These are phyloP conservation scores for Pythium aphanidermatum DNA, from an alignment of 352 stramenopile species.

Conservation along the genomic window DNA sequence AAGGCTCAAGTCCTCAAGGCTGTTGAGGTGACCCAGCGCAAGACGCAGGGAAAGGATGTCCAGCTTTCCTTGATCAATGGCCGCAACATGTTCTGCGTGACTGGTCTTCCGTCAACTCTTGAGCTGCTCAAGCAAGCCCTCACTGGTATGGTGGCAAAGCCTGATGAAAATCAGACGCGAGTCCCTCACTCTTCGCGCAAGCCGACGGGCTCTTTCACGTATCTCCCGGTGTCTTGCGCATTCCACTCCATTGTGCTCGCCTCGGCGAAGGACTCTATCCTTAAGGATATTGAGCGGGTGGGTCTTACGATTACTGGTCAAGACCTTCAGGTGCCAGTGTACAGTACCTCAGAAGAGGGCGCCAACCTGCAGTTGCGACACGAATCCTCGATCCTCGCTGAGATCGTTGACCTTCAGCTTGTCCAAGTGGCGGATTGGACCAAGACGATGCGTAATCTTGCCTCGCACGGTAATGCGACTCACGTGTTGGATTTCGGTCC, in stretches of 20 bases:
- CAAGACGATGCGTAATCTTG: conserved; percentile 36
- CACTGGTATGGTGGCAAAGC: conserved; percentile 35
- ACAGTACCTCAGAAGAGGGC: conserved; percentile 39
- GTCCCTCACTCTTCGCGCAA: conserved; percentile 80
- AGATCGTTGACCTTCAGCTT: conserved; percentile 62
- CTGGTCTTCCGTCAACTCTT: conserved; percentile 53
- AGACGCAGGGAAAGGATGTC: conserved; percentile 41
- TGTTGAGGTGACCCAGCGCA: conserved; percentile 41
- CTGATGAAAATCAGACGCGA: conserved; percentile 60
- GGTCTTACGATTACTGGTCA: conserved; percentile 32
- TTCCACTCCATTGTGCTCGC: conserved; percentile 69
- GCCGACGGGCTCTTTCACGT: conserved; percentile 45
- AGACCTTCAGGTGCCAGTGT: conserved; percentile 63
- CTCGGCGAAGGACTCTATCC: conserved; percentile 34
- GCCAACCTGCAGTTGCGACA: conserved; percentile 50
- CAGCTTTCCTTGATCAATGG: conserved; percentile 76
- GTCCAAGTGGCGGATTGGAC: conserved; percentile 56
- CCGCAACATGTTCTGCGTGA: conserved; percentile 53
- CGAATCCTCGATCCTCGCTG: conserved; percentile 30
- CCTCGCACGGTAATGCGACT: conserved; percentile 33
- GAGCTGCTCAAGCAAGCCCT: conserved; percentile 45
- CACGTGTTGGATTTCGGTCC: conserved; percentile 79
- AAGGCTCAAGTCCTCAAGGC: conserved; percentile 45
- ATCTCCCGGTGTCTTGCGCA: conserved; percentile 55
- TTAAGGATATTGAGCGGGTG: conserved; percentile 44